phyloP scores from a whole-genome alignment of 768 basidiomycete species.

The Tulasnella sp. region DNA sequence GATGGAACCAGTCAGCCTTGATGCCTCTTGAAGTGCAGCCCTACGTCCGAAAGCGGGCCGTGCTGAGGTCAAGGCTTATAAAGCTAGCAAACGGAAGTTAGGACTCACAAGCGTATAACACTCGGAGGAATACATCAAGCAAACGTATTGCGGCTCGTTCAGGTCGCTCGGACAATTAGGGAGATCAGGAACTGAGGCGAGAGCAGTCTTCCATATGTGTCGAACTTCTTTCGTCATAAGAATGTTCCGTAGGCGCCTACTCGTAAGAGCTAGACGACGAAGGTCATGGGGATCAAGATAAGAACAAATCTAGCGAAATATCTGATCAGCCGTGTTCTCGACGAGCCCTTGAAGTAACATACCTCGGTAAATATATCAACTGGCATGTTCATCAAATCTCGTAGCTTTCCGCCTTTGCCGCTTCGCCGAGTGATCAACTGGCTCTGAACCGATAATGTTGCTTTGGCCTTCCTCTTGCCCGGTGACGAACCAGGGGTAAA shows the following conservation, averaged over 20 bases:
- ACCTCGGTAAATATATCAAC: conserved; percentile 30
- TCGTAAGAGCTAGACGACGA: conserved; percentile 20
- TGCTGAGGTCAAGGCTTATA: background rate
- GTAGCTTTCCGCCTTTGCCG: conserved; percentile 23
- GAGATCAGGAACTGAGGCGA: background rate
- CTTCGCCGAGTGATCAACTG: background rate
- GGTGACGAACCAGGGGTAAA: background rate
- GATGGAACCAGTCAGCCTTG: background rate
- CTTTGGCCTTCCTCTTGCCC: background rate
- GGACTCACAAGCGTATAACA: conserved; percentile 4
- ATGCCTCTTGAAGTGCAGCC: background rate
- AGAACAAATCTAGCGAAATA: conserved; percentile 14
- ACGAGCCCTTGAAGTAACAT: background rate
- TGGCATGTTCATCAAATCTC: conserved; percentile 31
- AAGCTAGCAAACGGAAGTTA: background rate
- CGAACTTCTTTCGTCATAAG: conserved; percentile 9
- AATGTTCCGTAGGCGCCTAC: conserved; percentile 12
- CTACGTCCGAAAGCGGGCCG: background rate
- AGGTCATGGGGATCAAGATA: conserved; percentile 24
- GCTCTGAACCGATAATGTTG: background rate
- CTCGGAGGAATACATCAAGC: conserved; percentile 15
- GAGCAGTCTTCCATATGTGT: conserved; percentile 24
- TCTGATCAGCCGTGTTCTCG: background rate
- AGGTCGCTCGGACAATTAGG: conserved; percentile 28
- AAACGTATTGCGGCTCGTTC: conserved; percentile 27